These are phyloP conservation scores for Phytophthora kernoviae DNA, from an alignment of 352 stramenopile species.

Conservation along the genomic window DNA sequence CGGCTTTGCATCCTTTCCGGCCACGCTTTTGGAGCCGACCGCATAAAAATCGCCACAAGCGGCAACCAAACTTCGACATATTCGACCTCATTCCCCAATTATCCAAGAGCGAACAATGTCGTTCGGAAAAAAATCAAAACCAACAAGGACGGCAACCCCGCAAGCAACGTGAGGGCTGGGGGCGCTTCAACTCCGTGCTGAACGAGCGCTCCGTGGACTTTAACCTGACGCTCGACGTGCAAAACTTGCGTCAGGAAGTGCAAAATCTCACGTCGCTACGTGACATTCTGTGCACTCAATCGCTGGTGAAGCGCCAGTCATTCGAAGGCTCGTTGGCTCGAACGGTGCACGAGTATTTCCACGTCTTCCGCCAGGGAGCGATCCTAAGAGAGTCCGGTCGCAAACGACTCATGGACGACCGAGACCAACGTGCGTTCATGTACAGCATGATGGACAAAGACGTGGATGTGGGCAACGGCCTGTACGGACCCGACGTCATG, in stretches of 20 bases:
- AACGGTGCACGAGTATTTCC: conserved; percentile 30
- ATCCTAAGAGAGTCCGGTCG: neutral
- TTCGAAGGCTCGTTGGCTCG: conserved; percentile 27
- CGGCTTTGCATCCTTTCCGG: too few relatives aligned
- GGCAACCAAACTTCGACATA: too few relatives aligned
- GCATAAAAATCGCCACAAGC: too few relatives aligned
- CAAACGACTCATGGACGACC: conserved; percentile 8
- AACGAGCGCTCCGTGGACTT: conserved; percentile 46
- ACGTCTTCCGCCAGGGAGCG: conserved; percentile 28
- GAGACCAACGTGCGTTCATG: conserved; percentile 27
- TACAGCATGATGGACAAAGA: conserved; percentile 30
- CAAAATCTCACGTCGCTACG: conserved; percentile 25
- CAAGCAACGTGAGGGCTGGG: conserved; percentile 20
- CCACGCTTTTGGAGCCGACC: too few relatives aligned
- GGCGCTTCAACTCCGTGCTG: conserved; percentile 33
- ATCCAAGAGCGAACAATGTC: too few relatives aligned
- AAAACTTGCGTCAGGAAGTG: conserved; percentile 41
- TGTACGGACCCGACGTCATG: conserved; percentile 24
- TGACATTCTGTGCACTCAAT: conserved; percentile 24
- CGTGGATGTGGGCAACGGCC: conserved; percentile 26
- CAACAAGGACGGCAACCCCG: conserved; percentile 1
- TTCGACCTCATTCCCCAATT: too few relatives aligned
- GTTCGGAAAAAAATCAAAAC: neutral
- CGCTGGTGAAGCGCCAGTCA: conserved; percentile 25
- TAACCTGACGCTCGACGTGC: conserved; percentile 50